Evolutionary conservation across 2,329 filamentous ascomycete species (phyloP).

Genomic region (Karstenula rhodostoma): DNA sequence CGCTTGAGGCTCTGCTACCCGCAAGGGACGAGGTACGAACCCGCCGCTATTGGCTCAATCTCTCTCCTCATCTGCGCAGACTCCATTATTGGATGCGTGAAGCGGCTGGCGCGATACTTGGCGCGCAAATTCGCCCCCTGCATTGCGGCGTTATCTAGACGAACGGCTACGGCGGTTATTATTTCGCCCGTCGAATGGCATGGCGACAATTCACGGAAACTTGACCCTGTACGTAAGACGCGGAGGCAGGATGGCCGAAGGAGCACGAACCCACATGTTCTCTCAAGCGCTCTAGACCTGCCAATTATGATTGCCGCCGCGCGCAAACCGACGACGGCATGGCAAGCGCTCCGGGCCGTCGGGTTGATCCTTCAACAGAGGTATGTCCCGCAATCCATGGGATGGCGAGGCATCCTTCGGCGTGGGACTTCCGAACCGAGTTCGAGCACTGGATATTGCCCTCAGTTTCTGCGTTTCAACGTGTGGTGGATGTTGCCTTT

Average conservation of each 20-base stretch:
- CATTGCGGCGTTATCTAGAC: not conserved
- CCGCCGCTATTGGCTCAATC: not conserved
- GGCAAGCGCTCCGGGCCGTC: conserved; percentile 4
- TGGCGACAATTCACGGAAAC: not conserved
- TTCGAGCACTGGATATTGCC: not conserved
- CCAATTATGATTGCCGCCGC: not conserved
- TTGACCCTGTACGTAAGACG: not conserved
- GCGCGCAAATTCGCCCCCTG: not conserved
- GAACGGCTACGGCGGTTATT: conserved; percentile 5
- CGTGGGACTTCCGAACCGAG: not conserved
- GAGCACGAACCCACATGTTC: conserved; percentile 7
- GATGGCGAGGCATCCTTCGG: not conserved
- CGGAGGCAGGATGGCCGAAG: conserved; percentile 1
- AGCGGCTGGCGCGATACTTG: conserved; percentile 7
- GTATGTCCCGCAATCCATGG: not conserved
- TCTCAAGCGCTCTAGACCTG: conserved; percentile 6
- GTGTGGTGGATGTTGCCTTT: not conserved
- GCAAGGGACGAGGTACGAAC: not conserved
- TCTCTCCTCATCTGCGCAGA: not conserved
- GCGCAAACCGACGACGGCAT: not conserved
- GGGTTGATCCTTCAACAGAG: not conserved
- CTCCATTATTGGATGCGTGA: not conserved
- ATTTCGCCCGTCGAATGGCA: not conserved
- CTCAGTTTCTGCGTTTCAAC: not conserved
- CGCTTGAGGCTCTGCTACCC: not conserved